A percentile compares a stretch with the other conserved stretches of the same genome.
Evolutionary conservation across 1,284 basidiomycete genomes (phyloP).

Genomic region (Ustilago cynodontis): DNA sequence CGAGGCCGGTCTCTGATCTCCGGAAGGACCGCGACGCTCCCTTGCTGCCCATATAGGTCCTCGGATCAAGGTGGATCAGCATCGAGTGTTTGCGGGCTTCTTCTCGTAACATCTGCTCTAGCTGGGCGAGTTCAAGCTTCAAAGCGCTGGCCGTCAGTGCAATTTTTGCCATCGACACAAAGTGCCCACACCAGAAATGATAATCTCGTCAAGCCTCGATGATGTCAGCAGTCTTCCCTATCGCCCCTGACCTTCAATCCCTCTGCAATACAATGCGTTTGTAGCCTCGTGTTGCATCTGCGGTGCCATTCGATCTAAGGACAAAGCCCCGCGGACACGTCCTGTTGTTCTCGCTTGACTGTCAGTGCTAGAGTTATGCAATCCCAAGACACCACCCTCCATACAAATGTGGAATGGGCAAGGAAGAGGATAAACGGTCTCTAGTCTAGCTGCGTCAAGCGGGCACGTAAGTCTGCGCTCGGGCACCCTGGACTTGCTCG

Average conservation of each 20-base stretch:
- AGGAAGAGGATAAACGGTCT: slow-evolving; percentile 52
- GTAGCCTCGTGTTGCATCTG: neutral
- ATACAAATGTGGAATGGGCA: slow-evolving; percentile 40
- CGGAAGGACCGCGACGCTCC: slow-evolving; percentile 28
- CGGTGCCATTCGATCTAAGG: slow-evolving; percentile 2
- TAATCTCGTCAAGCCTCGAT: slow-evolving; percentile 45
- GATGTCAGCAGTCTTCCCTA: slow-evolving; percentile 16
- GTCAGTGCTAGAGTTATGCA: slow-evolving; percentile 28
- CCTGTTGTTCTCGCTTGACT: slow-evolving; percentile 13
- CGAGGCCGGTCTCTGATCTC: slow-evolving; percentile 46
- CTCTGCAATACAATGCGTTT: slow-evolving; percentile 6
- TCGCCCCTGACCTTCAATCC: neutral
- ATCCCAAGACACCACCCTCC: slow-evolving; percentile 56
- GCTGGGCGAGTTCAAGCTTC: slow-evolving; percentile 58
- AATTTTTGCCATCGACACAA: slow-evolving; percentile 27
- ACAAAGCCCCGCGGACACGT: slow-evolving; percentile 31
- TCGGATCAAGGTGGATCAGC: slow-evolving; percentile 1
- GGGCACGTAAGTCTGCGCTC: slow-evolving; percentile 21
- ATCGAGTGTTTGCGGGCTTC: slow-evolving; percentile 19
- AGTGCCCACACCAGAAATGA: slow-evolving; percentile 59
- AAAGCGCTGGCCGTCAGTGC: slow-evolving; percentile 46
- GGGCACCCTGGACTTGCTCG: slow-evolving; percentile 28
- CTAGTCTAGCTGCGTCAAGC: slow-evolving; percentile 25
- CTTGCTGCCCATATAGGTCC: slow-evolving; percentile 9
- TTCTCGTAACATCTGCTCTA: slow-evolving; percentile 51